phyloP scores from a whole-genome alignment of 495 filamentous ascomycete species.

The Viridothelium virens region DNA sequence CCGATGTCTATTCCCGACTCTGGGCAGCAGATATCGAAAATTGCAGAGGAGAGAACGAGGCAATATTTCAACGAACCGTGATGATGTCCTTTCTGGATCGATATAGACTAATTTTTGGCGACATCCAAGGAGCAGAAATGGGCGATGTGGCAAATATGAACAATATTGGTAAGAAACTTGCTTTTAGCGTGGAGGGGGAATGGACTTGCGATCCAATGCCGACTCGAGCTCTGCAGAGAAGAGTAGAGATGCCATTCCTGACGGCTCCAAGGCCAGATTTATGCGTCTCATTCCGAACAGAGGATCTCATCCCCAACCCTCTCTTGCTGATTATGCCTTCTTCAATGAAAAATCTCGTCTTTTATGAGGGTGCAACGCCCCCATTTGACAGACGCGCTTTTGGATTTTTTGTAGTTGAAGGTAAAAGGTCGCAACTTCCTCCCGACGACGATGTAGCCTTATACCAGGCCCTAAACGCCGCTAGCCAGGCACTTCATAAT shows the following conservation, averaged over 20 bases:
- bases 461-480: neutral
- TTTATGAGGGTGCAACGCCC: neutral
- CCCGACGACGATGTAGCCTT: neutral
- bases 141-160: neutral
- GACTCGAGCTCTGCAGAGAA: neutral
- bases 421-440: neutral
- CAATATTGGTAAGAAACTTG: constrained; percentile 1
- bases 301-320: neutral
- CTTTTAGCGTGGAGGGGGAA: neutral
- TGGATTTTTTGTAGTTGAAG: constrained; percentile 9
- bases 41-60: constrained; percentile 6
- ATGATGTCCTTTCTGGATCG: constrained; percentile 1
- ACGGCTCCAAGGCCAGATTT: neutral
- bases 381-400: neutral
- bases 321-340: neutral
- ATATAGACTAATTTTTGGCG: neutral
- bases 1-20: neutral
- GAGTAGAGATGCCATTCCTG: neutral
- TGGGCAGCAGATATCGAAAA: neutral
- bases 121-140: neutral
- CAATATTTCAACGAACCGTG: constrained; percentile 1
- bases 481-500: neutral
- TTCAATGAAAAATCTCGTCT: neutral
- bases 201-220: constrained; percentile 5
- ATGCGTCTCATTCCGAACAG: neutral